Conservation (phyloP, 495 filamentous ascomycete species). For the Penicillium maclennaniae region DNA sequence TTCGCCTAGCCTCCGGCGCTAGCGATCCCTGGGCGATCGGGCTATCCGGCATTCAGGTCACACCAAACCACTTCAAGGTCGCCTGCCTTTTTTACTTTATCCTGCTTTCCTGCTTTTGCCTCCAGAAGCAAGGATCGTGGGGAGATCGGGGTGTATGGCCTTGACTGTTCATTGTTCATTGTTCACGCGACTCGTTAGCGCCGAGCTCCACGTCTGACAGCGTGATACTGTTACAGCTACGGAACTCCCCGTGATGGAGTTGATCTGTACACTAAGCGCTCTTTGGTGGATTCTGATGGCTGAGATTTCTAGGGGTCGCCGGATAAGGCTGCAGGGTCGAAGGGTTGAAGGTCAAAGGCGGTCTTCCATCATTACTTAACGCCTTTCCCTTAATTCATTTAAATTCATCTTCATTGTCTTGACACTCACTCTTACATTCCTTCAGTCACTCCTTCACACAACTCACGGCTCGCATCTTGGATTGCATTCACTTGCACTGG, state of each 20-base stretch:
- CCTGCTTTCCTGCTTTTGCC: not conserved
- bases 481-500: not conserved
- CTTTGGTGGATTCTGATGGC: not conserved
- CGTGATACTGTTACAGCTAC: slow-evolving; percentile 9
- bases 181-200: not conserved
- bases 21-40: not conserved
- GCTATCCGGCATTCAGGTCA: not conserved
- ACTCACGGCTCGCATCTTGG: too few relatives aligned
- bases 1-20: not conserved
- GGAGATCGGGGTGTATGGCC: too few relatives aligned
- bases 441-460: not conserved
- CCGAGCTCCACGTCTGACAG: slow-evolving; percentile 6
- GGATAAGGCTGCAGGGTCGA: not conserved
- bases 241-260: not conserved
- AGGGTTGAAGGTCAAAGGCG: not conserved
- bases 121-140: not conserved
- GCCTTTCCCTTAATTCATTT: not conserved
- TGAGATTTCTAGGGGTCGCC: slow-evolving; percentile 1
- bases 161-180: not conserved
- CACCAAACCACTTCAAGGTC: not conserved
- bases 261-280: not conserved
- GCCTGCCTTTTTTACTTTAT: not conserved
- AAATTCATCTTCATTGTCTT: not conserved
- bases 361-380: not conserved
- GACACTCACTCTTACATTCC: not conserved